Conservation (phyloP, 2,329 filamentous ascomycete genomes). For the Bipolaris zeicola region DNA sequence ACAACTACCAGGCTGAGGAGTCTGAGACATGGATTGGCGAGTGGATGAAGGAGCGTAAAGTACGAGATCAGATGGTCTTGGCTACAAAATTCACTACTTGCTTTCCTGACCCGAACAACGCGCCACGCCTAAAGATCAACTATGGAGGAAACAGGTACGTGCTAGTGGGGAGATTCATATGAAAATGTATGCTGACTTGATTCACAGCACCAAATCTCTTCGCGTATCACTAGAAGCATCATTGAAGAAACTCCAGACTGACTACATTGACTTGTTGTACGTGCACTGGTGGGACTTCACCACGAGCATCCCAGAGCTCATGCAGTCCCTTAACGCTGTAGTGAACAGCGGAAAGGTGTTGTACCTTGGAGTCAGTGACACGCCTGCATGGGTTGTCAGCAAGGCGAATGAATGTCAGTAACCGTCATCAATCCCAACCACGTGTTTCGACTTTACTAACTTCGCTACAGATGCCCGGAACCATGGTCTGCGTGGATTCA, state of each 20-base stretch:
- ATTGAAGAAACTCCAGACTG: conserved; percentile 51
- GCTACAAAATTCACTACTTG: conserved; percentile 60
- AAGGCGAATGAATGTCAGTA: conserved; percentile 54
- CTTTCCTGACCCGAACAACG: conserved; percentile 31
- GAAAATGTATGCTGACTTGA: neutral
- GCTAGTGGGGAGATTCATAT: too few species aligned
- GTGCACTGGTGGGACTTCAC: conserved; percentile 52
- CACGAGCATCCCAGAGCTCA: conserved; percentile 45
- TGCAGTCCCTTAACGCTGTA: conserved; percentile 46
- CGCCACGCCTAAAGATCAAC: conserved; percentile 46
- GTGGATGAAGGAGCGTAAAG: conserved; percentile 55
- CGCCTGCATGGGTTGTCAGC: conserved; percentile 51
- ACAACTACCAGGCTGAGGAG: conserved; percentile 56
- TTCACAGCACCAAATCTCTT: conserved; percentile 42
- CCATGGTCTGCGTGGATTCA: conserved; percentile 72
- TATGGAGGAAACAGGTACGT: conserved; percentile 47
- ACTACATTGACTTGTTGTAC: conserved; percentile 50
- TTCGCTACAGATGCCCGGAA: conserved; percentile 62
- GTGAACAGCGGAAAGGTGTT: conserved; percentile 47
- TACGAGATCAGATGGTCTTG: conserved; percentile 59
- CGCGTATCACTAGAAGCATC: conserved; percentile 47
- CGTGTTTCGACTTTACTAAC: neutral
- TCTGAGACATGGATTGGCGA: conserved; percentile 58
- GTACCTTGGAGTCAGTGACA: conserved; percentile 48
- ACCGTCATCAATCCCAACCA: neutral